Percentiles rank a stretch among this genome's conserved stretches.
Conservation (phyloP, 176 grass and related monocot species). For the Aegilops sharonensis region DNA sequence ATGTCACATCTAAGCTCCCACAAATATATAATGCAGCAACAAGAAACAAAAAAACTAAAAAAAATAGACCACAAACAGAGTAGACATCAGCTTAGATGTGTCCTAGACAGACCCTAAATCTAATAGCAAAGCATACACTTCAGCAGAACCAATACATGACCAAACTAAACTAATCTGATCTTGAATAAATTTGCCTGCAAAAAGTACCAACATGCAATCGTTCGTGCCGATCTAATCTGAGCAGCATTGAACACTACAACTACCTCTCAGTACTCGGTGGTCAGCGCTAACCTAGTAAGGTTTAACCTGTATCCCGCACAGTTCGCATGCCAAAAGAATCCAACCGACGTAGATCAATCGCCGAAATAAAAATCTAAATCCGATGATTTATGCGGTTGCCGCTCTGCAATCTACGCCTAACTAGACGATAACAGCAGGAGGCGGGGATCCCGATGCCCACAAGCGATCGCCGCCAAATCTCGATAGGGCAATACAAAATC, state of each 20-base stretch:
- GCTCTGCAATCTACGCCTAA: not conserved
- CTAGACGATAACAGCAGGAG: not conserved
- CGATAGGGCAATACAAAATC: not conserved
- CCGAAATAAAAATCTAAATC: not conserved
- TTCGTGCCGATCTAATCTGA: not conserved
- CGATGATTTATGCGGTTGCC: not conserved
- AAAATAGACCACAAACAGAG: no score
- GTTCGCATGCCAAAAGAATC: not conserved
- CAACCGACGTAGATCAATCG: not conserved
- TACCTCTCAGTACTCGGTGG: not conserved
- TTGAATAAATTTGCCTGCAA: not conserved
- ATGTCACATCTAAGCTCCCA: no score
- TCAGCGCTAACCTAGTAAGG: not conserved
- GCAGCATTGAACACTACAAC: not conserved
- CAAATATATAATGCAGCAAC: no score
- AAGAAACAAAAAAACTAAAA: no score
- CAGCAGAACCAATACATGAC: not conserved
- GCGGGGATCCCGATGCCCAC: conserved; percentile 10
- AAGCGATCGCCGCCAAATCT: conserved; percentile 24
- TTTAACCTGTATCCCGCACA: not conserved
- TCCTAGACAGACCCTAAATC: not conserved
- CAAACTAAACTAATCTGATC: not conserved
- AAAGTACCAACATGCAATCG: not conserved
- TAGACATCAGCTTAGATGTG: no score
- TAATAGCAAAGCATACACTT: not conserved